phyloP scores from a whole-genome alignment of 352 stramenopile genomes.

The Phytophthora vignae region DNA sequence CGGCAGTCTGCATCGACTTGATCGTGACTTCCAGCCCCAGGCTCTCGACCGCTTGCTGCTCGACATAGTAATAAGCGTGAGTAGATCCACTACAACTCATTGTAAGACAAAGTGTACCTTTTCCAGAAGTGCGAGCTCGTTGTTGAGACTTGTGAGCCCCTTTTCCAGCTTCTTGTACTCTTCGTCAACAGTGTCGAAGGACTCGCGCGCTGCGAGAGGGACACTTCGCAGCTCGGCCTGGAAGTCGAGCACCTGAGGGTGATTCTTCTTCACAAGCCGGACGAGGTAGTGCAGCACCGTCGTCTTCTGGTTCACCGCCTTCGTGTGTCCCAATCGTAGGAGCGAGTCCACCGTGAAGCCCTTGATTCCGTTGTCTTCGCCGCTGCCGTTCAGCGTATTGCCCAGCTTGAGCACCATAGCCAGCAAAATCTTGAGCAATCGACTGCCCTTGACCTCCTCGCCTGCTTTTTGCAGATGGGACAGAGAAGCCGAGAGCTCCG shows the following conservation, averaged over 20 bases:
- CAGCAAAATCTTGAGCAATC: constrained; percentile 94
- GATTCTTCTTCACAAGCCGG: constrained; percentile 96
- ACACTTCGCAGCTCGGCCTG: constrained; percentile 90
- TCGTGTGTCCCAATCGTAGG: constrained; percentile 93
- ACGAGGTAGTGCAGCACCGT: constrained; percentile 98
- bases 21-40: constrained; percentile 36
- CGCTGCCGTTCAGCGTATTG: constrained; percentile 96
- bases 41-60: constrained; percentile 40
- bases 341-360: constrained; percentile 97
- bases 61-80: constrained; percentile 4
- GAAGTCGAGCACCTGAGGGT: constrained; percentile 93
- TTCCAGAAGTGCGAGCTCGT: constrained; percentile 57
- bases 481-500: constrained; percentile 87
- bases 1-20: constrained; percentile 43
- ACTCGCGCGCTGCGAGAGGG: constrained; percentile 82
- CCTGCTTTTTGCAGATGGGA: constrained; percentile 90
- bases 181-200: constrained; percentile 72
- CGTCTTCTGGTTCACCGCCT: constrained; percentile 97
- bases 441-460: constrained; percentile 94
- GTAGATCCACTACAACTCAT: not conserved
- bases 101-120: constrained; percentile 25
- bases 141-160: constrained; percentile 54
- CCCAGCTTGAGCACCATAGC: constrained; percentile 97
- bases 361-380: constrained; percentile 87
- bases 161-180: constrained; percentile 68